Base-by-base conservation (phyloP, 176 grass and related monocot genomes). In the Poa annua region DNA sequence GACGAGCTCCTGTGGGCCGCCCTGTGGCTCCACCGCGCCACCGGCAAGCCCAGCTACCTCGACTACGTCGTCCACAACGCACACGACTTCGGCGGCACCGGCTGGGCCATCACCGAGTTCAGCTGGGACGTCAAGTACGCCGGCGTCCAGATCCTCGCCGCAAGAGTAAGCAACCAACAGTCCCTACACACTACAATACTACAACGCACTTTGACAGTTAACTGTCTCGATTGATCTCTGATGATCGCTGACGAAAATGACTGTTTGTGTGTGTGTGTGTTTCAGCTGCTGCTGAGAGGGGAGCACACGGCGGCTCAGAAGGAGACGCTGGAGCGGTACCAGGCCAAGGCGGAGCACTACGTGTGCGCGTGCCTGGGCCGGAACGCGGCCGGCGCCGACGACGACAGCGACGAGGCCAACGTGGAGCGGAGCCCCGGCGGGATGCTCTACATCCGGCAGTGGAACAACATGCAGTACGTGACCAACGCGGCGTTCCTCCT, bases 81-180 rank as follows among this genome's bases (percentile, higher is more conserved):
- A 2, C 59, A 96, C 36, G 36, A 33, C 68, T 91, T 93, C 48
- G 93, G 90, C 44, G 90, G 93, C 35, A 92, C 86, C 10, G 93
- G 93, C 9, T 96, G 93, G 93, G 88, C 86, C 67, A 93, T 96
- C 83, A 96, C 67, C 51, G 93, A 96, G 88, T 96, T 96, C 73
- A 96, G 93, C 83, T 96, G 93, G 93, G 93, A 96, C 21, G 90
- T 96, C 80, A 96, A 96, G 83, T 96, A 96, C 69, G 93, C 93
- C 63, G 93, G 93, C 25, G 90, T 96, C 38, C 93, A 96, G 75
- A 86, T 96, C 69, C 82, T 96, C 14, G 93, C 88, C 8, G 77
- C 93, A 8, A 93, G 91, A 8, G 91, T 93, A 80, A 84, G 81
- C 54, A 13, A 0, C 7, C 6, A 42, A 39, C 4, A 39, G n/a